Conservation (phyloP, 768 basidiomycete genomes). For the Kwoniella bestiolae region DNA sequence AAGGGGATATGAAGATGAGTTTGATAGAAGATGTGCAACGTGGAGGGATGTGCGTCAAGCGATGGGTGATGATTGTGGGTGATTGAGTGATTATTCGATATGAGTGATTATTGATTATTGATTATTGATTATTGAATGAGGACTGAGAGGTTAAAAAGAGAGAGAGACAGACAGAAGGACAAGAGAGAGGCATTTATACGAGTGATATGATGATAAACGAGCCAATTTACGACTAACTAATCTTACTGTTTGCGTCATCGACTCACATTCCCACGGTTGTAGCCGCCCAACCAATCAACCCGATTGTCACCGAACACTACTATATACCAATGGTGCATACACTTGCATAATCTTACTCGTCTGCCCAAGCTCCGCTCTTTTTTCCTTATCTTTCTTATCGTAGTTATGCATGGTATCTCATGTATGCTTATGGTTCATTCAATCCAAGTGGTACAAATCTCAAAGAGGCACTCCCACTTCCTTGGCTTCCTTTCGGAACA, state of each 20-base stretch:
- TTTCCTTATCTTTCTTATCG: no score
- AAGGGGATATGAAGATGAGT: not conserved
- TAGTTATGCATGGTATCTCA: not conserved
- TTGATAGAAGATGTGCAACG: not conserved
- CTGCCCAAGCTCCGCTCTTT: no score
- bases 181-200: not conserved
- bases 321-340: not conserved
- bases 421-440: not conserved
- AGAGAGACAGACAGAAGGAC: not conserved
- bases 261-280: conserved; percentile 2
- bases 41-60: not conserved
- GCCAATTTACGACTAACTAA: not conserved
- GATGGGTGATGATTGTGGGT: not conserved
- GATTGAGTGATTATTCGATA: not conserved
- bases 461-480: conserved; percentile 47
- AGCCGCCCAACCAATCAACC: no score
- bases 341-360: no score
- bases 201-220: not conserved
- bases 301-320: conserved; percentile 3
- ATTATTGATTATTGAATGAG: not conserved
- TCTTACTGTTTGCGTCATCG: conserved; percentile 5
- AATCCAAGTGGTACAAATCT: not conserved
- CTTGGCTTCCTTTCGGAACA: conserved; percentile 59
- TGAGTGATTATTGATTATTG: no score
- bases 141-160: conserved; percentile 12